Conservation (phyloP, 345 rosid species). For the Ceriops tagal region DNA sequence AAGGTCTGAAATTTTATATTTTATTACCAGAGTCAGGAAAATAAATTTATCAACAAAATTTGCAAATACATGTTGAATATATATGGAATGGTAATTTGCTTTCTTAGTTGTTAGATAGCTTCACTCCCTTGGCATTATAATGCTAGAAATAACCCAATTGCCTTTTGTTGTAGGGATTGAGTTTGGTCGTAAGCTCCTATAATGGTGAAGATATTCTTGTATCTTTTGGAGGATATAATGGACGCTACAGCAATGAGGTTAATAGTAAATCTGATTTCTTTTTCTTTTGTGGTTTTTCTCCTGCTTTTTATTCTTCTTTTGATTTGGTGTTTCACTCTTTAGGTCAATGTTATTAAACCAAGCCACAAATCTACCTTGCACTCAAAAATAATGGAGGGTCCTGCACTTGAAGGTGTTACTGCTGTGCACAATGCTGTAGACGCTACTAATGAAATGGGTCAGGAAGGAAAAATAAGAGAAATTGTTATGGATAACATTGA, state of each 20-base stretch:
- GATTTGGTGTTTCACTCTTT: constrained; percentile 20
- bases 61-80: too few relatives aligned
- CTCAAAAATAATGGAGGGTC: constrained; percentile 51
- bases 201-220: constrained; percentile 80
- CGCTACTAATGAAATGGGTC: constrained; percentile 65
- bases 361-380: constrained; percentile 86
- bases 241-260: constrained; percentile 93
- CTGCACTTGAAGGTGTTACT: constrained; percentile 73
- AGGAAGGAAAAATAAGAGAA: constrained; percentile 87
- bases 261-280: constrained; percentile 18
- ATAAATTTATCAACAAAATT: too few relatives aligned
- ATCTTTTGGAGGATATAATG: constrained; percentile 97
- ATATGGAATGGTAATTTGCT: background rate
- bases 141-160: constrained; percentile 4
- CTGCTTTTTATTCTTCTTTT: constrained; percentile 15
- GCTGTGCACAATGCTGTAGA: constrained; percentile 59
- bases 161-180: constrained; percentile 63
- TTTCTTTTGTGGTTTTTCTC: constrained; percentile 7
- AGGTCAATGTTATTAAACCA: constrained; percentile 93
- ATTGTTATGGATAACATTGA: constrained; percentile 67
- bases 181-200: constrained; percentile 75
- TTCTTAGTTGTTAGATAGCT: background rate
- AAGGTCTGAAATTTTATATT: too few relatives aligned
- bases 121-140: constrained; percentile 1
- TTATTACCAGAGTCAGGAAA: too few relatives aligned